These are phyloP conservation scores for Scheffersomyces insectosa DNA, from an alignment of 1,139 yeast genomes.

Conservation along the genomic window DNA sequence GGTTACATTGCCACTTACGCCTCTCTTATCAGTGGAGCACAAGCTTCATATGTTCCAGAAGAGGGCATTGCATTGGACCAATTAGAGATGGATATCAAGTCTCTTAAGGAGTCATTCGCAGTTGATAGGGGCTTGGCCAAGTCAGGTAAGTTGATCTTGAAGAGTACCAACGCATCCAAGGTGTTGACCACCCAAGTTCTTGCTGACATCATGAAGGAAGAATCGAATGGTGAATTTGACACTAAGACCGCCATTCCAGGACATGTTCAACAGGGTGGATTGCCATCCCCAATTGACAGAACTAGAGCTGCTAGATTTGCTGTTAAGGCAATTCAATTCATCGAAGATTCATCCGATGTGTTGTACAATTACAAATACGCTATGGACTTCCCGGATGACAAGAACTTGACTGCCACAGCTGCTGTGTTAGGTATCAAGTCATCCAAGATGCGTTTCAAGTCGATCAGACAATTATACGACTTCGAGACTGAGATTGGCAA, in stretches of 20 bases:
- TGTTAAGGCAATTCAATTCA: conserved; percentile 66
- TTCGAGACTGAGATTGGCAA: conserved; percentile 75
- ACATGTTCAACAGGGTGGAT: conserved; percentile 80
- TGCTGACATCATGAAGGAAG: conserved; percentile 68
- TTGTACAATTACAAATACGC: conserved; percentile 26
- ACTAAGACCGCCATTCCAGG: conserved; percentile 81
- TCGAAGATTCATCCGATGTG: conserved; percentile 46
- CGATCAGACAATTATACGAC: conserved; percentile 76
- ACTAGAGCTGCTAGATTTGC: conserved; percentile 71
- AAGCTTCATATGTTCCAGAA: conserved; percentile 92
- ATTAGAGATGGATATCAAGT: conserved; percentile 74
- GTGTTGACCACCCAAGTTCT: conserved; percentile 67
- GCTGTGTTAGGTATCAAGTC: conserved; percentile 84
- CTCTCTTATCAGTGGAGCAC: conserved; percentile 90
- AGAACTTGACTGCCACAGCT: conserved; percentile 57
- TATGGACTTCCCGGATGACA: conserved; percentile 38
- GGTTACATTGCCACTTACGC: conserved; percentile 90
- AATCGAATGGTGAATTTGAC: conserved; percentile 67
- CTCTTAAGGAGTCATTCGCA: conserved; percentile 66
- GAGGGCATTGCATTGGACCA: conserved; percentile 72
- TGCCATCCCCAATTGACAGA: conserved; percentile 80
- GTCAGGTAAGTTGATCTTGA: conserved; percentile 71
- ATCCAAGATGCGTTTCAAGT: conserved; percentile 72
- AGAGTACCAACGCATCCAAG: conserved; percentile 68
- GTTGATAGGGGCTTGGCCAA: conserved; percentile 79